Conservation (phyloP, 2,329 filamentous ascomycete genomes). For the Aspergillus terreus region DNA sequence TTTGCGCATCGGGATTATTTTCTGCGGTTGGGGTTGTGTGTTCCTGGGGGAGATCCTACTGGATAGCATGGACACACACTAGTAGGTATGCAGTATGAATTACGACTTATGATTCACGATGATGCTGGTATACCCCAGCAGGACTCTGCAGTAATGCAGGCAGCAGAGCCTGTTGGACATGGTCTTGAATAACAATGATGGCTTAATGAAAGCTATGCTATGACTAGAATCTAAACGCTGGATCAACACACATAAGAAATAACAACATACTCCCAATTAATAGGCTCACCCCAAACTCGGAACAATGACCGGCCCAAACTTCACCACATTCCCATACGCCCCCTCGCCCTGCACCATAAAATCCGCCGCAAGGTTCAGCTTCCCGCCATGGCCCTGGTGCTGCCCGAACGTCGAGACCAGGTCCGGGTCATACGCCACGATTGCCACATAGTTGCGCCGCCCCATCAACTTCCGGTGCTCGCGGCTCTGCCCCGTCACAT, state of each 20-base stretch:
- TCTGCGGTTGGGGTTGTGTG: slow-evolving; percentile 84
- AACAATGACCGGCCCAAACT: slow-evolving; percentile 95
- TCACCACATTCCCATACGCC: slow-evolving; percentile 75
- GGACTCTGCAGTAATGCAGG: too few relatives aligned
- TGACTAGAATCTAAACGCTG: too few relatives aligned
- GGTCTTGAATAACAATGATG: too few relatives aligned
- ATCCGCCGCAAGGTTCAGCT: slow-evolving; percentile 85
- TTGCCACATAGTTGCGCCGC: slow-evolving; percentile 84
- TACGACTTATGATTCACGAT: background rate
- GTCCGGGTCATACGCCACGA: slow-evolving; percentile 92
- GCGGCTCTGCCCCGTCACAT: slow-evolving; percentile 76
- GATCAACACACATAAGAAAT: too few relatives aligned
- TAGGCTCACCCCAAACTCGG: slow-evolving; percentile 60
- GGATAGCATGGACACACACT: slow-evolving; percentile 5
- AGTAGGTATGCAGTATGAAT: background rate
- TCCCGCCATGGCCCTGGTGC: slow-evolving; percentile 32
- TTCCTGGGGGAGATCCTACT: slow-evolving; percentile 63
- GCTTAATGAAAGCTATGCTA: too few relatives aligned
- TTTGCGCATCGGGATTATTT: slow-evolving; percentile 97
- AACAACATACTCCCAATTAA: too few relatives aligned
- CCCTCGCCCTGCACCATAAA: slow-evolving; percentile 96
- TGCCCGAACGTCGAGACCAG: slow-evolving; percentile 51
- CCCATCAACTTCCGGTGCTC: slow-evolving; percentile 93
- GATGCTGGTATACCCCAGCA: too few relatives aligned
- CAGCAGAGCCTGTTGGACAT: too few relatives aligned